A percentile compares a stretch with the other conserved stretches of the same genome.
These are phyloP conservation scores for Hymenochaete sp. DNA, from an alignment of 1,284 basidiomycete species.

Conservation along the genomic window DNA sequence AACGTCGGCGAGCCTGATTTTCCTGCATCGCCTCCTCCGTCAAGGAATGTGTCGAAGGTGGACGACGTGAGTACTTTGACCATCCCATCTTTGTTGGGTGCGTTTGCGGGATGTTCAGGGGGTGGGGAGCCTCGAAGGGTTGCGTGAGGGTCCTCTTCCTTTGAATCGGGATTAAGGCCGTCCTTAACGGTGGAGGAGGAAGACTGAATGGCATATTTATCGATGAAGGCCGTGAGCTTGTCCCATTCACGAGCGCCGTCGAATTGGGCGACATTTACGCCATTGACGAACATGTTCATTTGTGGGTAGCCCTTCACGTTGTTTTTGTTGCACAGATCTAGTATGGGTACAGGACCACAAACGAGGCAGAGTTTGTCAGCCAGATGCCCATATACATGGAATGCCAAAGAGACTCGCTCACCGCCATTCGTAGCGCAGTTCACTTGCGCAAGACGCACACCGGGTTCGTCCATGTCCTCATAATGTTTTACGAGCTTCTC, in stretches of 20 bases:
- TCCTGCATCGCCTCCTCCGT: too few relatives aligned
- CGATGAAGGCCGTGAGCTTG: slow-evolving; percentile 39
- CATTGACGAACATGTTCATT: slow-evolving; percentile 67
- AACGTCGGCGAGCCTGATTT: too few relatives aligned
- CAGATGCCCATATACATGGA: slow-evolving; percentile 1
- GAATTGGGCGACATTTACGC: slow-evolving; percentile 54
- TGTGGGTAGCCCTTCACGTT: slow-evolving; percentile 72
- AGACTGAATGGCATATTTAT: slow-evolving; percentile 23
- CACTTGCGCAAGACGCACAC: slow-evolving; percentile 74
- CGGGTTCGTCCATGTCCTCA: slow-evolving; percentile 42
- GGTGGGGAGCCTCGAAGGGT: slow-evolving; percentile 8
- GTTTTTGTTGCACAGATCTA: slow-evolving; percentile 74
- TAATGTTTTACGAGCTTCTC: slow-evolving; percentile 55
- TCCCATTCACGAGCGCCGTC: slow-evolving; percentile 42
- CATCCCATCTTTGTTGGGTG: slow-evolving; percentile 53
- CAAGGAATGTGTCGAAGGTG: slow-evolving; percentile 43
- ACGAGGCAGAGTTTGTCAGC: background rate
- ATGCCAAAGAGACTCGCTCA: slow-evolving; percentile 30
- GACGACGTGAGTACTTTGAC: slow-evolving; percentile 47
- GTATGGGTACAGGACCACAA: background rate
- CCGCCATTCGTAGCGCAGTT: slow-evolving; percentile 81
- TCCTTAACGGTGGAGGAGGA: slow-evolving; percentile 33
- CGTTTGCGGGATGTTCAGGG: slow-evolving; percentile 18
- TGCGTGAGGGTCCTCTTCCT: slow-evolving; percentile 8
- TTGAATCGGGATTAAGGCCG: slow-evolving; percentile 18